A percentile compares a stretch with the other conserved stretches of the same genome.
These are phyloP conservation scores for Kodamaea anthophila DNA, from an alignment of 1,139 yeast genomes.

Conservation along the genomic window DNA sequence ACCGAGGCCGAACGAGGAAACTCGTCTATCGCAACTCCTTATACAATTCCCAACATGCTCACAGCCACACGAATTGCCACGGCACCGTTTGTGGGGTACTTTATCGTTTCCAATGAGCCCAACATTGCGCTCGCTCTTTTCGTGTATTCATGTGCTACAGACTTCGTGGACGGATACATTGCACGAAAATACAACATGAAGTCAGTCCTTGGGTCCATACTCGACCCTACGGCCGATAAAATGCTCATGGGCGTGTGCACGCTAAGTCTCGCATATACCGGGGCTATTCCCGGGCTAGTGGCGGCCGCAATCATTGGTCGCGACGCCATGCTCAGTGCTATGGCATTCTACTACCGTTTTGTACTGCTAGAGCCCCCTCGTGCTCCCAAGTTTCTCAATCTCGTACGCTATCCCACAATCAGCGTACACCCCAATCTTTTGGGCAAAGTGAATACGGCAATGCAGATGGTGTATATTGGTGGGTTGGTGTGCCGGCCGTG, in stretches of 20 bases:
- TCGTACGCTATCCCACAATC: slow-evolving; percentile 75
- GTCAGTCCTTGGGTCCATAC: slow-evolving; percentile 80
- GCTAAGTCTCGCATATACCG: slow-evolving; percentile 61
- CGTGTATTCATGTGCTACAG: slow-evolving; percentile 83
- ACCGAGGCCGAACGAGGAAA: too few relatives aligned
- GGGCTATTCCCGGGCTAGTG: slow-evolving; percentile 60
- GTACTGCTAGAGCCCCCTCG: slow-evolving; percentile 71
- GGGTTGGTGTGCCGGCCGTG: slow-evolving; percentile 65
- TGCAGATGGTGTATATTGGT: slow-evolving; percentile 90
- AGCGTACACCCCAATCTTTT: slow-evolving; percentile 86
- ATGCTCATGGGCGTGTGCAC: slow-evolving; percentile 84
- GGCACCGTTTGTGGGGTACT: slow-evolving; percentile 81
- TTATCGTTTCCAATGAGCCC: slow-evolving; percentile 57
- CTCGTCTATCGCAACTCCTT: too few relatives aligned
- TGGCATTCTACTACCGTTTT: slow-evolving; percentile 71
- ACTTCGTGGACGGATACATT: slow-evolving; percentile 83
- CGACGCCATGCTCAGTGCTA: slow-evolving; percentile 69
- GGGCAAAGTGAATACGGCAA: slow-evolving; percentile 81
- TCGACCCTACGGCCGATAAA: slow-evolving; percentile 96
- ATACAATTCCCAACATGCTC: slow-evolving; percentile 63
- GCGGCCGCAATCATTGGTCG: slow-evolving; percentile 79
- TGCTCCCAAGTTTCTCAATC: slow-evolving; percentile 67
- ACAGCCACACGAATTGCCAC: slow-evolving; percentile 72
- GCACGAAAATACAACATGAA: slow-evolving; percentile 76
- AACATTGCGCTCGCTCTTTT: slow-evolving; percentile 65